Base-by-base conservation (phyloP, 2,329 filamentous ascomycete genomes). In the Coccinonectria pachysandricola region DNA sequence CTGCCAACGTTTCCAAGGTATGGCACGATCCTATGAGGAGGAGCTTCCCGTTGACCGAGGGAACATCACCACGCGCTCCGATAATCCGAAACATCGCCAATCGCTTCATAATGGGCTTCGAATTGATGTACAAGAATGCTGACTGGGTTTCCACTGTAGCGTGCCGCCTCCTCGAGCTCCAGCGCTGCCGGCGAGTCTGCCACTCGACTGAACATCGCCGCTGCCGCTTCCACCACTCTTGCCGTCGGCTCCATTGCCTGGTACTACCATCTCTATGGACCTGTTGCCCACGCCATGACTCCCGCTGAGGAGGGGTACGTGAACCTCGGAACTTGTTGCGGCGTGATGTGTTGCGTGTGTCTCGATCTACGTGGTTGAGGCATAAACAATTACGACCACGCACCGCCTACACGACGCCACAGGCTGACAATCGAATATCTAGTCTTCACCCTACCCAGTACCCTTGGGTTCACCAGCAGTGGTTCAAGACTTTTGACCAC, bases 251-350 rank as follows among this genome's bases (percentile, higher is more conserved):
- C 88, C 45, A 77, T 88, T 52, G 87, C 84, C 48, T 96, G 87
- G 86, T 96, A 95, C 68, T 93, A 88, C 62, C 85, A 94, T 64
- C 78, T 93, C 48, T 96, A 93, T 62, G 91, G 87, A 52, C 75
- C 83, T 49, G 77, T 81, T 49, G 80, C 83, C 38, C 75, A 85
- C 60, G 91, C 91, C 48, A 81, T 81, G 77, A 87, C 88, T 48
- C 86, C 85, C 40, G 81, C 81, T 53, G 91, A 98, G 70, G 91
- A 98, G 76, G 91, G 91, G 91, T 98, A 71, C 79, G 88, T 81
- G 27, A 28, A 26, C 24, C 24, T 19, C 26, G 21, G 21, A 28
- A 28, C 12, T 23, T 31, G 36, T 35, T 13, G 26, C 19, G 19
- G 19, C 22, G 24, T 22, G 32, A 36, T 19, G 30, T 15, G n/a